Base-by-base conservation (phyloP, 331 rosid genomes). In the Rhamnella rubrinervis region DNA sequence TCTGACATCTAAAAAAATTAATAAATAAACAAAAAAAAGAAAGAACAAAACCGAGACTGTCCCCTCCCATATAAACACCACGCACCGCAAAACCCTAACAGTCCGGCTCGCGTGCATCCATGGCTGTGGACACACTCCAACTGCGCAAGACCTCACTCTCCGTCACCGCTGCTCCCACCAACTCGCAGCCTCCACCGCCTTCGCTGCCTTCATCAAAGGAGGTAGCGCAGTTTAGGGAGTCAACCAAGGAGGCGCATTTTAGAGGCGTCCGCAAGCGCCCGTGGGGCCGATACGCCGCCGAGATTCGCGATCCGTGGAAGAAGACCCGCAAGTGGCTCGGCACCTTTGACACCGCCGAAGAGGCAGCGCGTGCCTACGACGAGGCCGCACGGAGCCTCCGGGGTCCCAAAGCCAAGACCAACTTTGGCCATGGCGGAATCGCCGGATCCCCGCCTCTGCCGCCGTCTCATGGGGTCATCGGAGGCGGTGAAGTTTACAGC, bases 281-380 rank as follows among this genome's bases (percentile, higher is more conserved):
- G 0, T 91, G 97, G 97, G 97, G 97, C 2, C 80, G 93, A 1
- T 91, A 78, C 68, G 93, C 96, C 1, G 96, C 93, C 28, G 97
- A 91, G 87, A 91, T 91, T 73, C 86, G 97, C 4, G 89, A 91
- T 38, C 97, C 97, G 0, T 86, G 89, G 82, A 83, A 73, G 70
- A 88, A 86, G 81, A 82, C 89, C 40, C 85, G 97, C 37, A 87
- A 85, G 40, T 91, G 97, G 97, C 96, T 91, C 7, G 96, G 97
- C n/a, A 91, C 96, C 59, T 88, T 83, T 26, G 91, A 91, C 67
- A 88, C 97, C 2, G 97, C 97, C 13, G 96, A 85, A 82, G 88
- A 91, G 16, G 97, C 97, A 5, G 97, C 97, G 18, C 73, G 77
- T 59, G 97, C 97, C 9, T 91, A 91, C 75, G 97, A 91, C 66